Evolutionary conservation across 257 asterid species (phyloP).

Genomic region (Marsdenia floribunda): DNA sequence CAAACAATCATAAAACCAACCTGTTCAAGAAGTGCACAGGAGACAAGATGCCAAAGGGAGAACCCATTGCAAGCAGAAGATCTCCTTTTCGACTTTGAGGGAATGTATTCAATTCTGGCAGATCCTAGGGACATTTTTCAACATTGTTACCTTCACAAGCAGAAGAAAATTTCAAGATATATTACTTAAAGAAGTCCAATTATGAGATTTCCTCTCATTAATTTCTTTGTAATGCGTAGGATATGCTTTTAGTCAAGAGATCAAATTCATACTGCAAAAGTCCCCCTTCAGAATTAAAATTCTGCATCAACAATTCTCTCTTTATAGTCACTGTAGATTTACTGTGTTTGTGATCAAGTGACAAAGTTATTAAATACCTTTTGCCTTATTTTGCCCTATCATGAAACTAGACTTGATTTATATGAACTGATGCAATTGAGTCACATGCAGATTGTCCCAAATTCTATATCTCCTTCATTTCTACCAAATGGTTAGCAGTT

Average conservation of each 20-base stretch:
- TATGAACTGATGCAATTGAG: not conserved
- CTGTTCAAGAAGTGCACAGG: slow-evolving; percentile 94
- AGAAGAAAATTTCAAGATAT: not conserved
- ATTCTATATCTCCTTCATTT: not conserved
- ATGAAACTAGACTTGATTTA: not conserved
- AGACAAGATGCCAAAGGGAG: slow-evolving; percentile 97
- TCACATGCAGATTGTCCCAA: not conserved
- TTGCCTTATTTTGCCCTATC: not conserved
- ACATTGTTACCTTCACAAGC: slow-evolving; percentile 2
- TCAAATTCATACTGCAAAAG: not conserved
- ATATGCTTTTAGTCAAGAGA: not conserved
- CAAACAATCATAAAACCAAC: slow-evolving; percentile 30
- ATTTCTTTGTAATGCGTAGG: not conserved
- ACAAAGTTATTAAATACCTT: not conserved
- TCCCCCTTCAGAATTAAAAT: not conserved
- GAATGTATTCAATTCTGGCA: slow-evolving; percentile 45
- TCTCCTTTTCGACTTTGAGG: slow-evolving; percentile 61
- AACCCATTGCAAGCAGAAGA: slow-evolving; percentile 91
- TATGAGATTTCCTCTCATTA: not conserved
- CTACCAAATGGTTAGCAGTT: not conserved
- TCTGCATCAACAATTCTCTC: not conserved
- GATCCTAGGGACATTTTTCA: slow-evolving; percentile 37
- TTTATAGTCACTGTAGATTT: not conserved
- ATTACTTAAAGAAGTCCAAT: not conserved
- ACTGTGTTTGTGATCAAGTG: not conserved